These are phyloP conservation scores for Penicillium concentricum DNA, from an alignment of 2,329 filamentous ascomycete species.

Conservation along the genomic window DNA sequence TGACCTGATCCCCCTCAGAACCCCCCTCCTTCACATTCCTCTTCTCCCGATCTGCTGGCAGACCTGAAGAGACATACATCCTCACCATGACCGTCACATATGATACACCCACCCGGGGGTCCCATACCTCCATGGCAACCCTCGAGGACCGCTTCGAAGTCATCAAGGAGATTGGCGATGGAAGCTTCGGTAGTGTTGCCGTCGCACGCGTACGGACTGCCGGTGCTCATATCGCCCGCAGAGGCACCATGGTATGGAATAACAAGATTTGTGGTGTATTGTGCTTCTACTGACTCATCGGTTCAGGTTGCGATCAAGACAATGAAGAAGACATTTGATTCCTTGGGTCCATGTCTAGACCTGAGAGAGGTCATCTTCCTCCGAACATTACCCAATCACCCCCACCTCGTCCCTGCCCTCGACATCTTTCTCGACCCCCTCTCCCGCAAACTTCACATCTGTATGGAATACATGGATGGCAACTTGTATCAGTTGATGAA, in stretches of 20 bases:
- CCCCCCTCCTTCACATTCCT: constrained; percentile 11
- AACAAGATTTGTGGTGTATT: constrained; percentile 3
- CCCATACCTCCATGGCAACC: constrained; percentile 51
- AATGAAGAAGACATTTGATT: constrained; percentile 99
- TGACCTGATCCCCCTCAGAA: constrained; percentile 3
- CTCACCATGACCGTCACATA: constrained; percentile 72
- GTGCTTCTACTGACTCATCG: constrained; percentile 13
- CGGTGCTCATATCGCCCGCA: constrained; percentile 80
- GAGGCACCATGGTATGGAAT: constrained; percentile 82
- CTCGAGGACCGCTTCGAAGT: constrained; percentile 96
- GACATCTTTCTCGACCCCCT: constrained; percentile 98
- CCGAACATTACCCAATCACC: constrained; percentile 79
- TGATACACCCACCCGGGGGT: constrained; percentile 69
- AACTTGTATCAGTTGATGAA: constrained; percentile 99
- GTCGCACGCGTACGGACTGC: constrained; percentile 88
- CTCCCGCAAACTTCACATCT: constrained; percentile 94
- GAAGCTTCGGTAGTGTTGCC: constrained; percentile 94
- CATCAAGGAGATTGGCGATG: constrained; percentile 96
- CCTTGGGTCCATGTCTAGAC: constrained; percentile 84
- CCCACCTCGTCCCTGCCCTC: constrained; percentile 91
- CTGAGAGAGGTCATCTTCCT: constrained; percentile 96
- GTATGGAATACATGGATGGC: constrained; percentile 99
- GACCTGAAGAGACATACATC: constrained; percentile 29
- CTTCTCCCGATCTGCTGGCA: constrained; percentile 43
- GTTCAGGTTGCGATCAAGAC: constrained; percentile 94